Percentiles rank a stretch among this genome's conserved stretches.
phyloP scores from a whole-genome alignment of 2,329 filamentous ascomycete species.

The Eurotiales sp. region DNA sequence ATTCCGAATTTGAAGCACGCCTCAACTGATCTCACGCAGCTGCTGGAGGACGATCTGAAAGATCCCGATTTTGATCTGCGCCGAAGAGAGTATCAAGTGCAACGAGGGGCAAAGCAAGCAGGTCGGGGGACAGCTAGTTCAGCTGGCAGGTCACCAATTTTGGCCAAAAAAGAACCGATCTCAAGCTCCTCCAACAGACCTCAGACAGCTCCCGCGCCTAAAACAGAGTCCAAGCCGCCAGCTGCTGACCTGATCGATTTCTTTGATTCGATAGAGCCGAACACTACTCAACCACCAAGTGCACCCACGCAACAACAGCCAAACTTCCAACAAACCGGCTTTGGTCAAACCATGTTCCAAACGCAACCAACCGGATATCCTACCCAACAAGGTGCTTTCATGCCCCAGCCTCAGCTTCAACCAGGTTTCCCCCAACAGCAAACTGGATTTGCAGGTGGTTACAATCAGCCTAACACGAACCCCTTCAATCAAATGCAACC shows the following conservation, averaged over 20 bases:
- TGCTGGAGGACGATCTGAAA: constrained; percentile 89
- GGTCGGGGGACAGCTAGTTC: constrained; percentile 38
- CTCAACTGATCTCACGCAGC: constrained; percentile 81
- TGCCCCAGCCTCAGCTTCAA: constrained; percentile 26
- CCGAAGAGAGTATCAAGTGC: constrained; percentile 82
- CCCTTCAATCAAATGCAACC: constrained; percentile 18
- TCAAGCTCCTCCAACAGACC: constrained; percentile 18
- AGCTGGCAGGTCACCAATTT: constrained; percentile 16
- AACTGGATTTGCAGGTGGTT: constrained; percentile 19
- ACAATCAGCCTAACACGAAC: constrained; percentile 16
- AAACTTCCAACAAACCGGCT: constrained; percentile 28
- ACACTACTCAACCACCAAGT: constrained; percentile 50
- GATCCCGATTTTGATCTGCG: constrained; percentile 95
- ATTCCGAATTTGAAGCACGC: constrained; percentile 97
- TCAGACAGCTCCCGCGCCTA: constrained; percentile 22
- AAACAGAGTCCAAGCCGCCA: constrained; percentile 33
- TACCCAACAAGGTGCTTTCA: constrained; percentile 37
- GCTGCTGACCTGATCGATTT: constrained; percentile 83
- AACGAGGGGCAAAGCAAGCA: constrained; percentile 68
- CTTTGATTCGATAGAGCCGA: constrained; percentile 88
- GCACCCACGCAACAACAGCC: constrained; percentile 33
- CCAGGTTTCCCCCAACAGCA: constrained; percentile 41
- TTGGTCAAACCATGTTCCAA: constrained; percentile 29
- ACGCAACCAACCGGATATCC: constrained; percentile 30
- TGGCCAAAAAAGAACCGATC: constrained; percentile 6